Evolutionary conservation across 306 rosid species (phyloP), one percentile per base, ranked within the genome.

Genomic region (Senna siamea): DNA sequence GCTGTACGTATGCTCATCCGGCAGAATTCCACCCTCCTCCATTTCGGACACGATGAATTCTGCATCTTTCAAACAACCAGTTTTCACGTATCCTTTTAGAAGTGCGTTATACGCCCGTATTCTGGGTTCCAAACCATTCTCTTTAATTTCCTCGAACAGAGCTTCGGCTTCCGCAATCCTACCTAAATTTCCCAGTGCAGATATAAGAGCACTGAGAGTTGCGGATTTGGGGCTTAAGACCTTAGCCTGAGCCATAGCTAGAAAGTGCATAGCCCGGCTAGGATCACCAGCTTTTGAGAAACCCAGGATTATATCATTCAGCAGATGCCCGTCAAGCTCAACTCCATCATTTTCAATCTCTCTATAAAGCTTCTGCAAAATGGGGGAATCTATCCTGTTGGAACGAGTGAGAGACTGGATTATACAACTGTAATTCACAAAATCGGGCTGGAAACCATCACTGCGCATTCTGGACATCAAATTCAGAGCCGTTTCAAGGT

Each of bases 381-480:
- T 78, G 6, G 90, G 89, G 15, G 84, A 71, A 28, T 86, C 90
- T 9, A 82, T 81, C 76, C 79, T 84, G 77, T 89, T 86, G 12
- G 81, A 64, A 28, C 93, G 89, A 23, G 85, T 84, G 20, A 89
- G 86, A 28, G 89, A 86, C 66, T 84, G 93, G 73, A 89, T 84
- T 10, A 89, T 75, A 76, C 70, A 63, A 78, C 93, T 89, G 84
- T 86, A 89, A 38, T 89, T 86, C 55, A 86, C 83, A 75, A 85
- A 78, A 74, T 89, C 90, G 15, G 93, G 83, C 2, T 73, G 85
- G 55, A 69, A 89, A 28, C 93, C 89, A 73, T 86, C 93, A 26
- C 62, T 84, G 44, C 90, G 89, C 90, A 89, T 89, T 77, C 87
- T 77, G 12, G 93, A 87, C 86, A 89, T 84, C 75, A 89, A 75